Percentiles rank a stretch among this genome's conserved stretches.
These are phyloP conservation scores for Neofusicoccum kwambonambiense DNA, from an alignment of 2,329 filamentous ascomycete genomes.

Conservation along the genomic window DNA sequence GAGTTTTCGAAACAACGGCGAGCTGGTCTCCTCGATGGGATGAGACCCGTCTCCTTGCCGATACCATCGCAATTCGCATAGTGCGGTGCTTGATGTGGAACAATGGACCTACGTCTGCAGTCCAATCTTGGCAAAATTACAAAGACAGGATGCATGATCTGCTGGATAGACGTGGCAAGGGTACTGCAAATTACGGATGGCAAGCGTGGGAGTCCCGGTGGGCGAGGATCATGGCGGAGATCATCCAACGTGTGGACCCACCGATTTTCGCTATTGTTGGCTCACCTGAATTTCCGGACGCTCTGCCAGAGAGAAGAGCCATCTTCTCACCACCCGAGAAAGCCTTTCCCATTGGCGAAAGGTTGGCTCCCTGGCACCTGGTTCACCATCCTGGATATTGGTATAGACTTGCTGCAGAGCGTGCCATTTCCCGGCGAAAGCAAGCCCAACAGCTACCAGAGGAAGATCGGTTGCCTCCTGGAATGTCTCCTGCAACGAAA, in stretches of 20 bases:
- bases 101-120: constrained; percentile 74
- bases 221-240: constrained; percentile 61
- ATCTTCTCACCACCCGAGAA: constrained; percentile 54
- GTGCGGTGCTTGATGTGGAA: constrained; percentile 81
- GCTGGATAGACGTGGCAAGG: constrained; percentile 78
- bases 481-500: constrained; percentile 55
- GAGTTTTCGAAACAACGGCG: constrained; percentile 79
- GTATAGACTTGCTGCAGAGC: constrained; percentile 54
- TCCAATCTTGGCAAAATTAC: constrained; percentile 77
- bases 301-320: constrained; percentile 25
- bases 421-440: constrained; percentile 50
- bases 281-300: constrained; percentile 26
- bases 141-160: constrained; percentile 71
- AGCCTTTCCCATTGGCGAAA: constrained; percentile 47
- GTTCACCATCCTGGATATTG: constrained; percentile 65
- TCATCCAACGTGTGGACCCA: constrained; percentile 54
- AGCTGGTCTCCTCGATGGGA: constrained; percentile 91
- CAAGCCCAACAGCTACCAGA: constrained; percentile 57
- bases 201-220: constrained; percentile 85
- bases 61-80: constrained; percentile 75
- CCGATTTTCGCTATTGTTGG: constrained; percentile 42
- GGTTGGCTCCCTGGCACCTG: constrained; percentile 56
- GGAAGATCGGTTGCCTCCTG: constrained; percentile 57
- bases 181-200: constrained; percentile 88
- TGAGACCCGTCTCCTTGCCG: constrained; percentile 84